Base-by-base conservation (phyloP, 495 filamentous ascomycete species). In the Xylaria acuta region DNA sequence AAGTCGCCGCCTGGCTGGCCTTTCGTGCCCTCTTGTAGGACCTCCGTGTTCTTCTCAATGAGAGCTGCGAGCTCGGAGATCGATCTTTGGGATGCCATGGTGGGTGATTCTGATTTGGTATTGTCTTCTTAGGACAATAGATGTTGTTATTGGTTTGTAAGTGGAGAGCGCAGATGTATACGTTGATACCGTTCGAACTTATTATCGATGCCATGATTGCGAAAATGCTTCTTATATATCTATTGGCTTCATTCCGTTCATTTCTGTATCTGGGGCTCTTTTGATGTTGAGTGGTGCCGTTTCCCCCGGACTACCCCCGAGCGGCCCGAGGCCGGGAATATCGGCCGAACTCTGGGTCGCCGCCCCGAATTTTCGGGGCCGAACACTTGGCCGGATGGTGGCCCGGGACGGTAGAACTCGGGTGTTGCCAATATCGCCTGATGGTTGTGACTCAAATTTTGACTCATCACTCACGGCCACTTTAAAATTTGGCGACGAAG, bases 61-160 rank as follows among this genome's bases (percentile, higher is more conserved):
- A 78, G 74, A 0, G 71, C 71, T 27, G 76, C 73, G n/a, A 78
- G 75, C 49, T 78, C 76, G n/a, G 76, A 58, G 63, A 78, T 64
- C 0, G 76, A 54, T 75, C 72, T 75, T n/a, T 67, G 22, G 62
- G 75, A 53, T 45, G 75, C 69, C 74, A 78, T 59, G 49, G 6
- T 59, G 36, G 4, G 11, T 30, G 22, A 18, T 38, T 30, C 11
- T 59, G 12, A 6, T 59, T 36, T 38, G 20, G 0, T 60, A 6
- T 60, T 38, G 14, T 1, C 32, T 34, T 34, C 11, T 32, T 38
- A 53, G 18, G 22, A 20, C 16, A 8, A 22, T 11, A 20, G 36
- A 22, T 25, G 51, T 56, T 16, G 38, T 3, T 5, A 6, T 43
- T 53, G 27, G 47, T 22, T 45, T 66, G 64, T 30, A 36, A 25